phyloP scores from a whole-genome alignment of 805 yeast species.

The Teunomyces stri region DNA sequence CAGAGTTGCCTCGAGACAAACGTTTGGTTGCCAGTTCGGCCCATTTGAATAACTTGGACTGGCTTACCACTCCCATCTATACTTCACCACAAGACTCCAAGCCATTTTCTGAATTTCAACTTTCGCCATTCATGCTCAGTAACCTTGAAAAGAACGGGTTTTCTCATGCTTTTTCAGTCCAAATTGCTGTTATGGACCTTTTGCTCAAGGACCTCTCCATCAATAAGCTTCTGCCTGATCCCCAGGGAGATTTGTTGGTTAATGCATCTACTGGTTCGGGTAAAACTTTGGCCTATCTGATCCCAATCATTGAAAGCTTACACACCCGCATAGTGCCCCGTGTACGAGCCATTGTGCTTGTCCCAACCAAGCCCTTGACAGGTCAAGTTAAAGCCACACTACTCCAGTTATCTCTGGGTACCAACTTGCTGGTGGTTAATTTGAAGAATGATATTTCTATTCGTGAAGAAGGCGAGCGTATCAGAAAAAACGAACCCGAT shows the following conservation, averaged over 20 bases:
- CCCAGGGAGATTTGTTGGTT: constrained; percentile 75
- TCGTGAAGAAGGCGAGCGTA: constrained; percentile 61
- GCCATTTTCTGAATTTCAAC: constrained; percentile 49
- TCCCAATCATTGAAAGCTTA: constrained; percentile 77
- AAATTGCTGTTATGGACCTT: constrained; percentile 60
- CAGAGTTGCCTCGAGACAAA: constrained; percentile 58
- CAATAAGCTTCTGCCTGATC: constrained; percentile 46
- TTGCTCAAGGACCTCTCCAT: constrained; percentile 43
- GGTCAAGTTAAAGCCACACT: constrained; percentile 75
- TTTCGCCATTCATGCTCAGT: constrained; percentile 41
- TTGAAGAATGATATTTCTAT: constrained; percentile 51
- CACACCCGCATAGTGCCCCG: constrained; percentile 64
- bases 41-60: constrained; percentile 44
- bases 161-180: constrained; percentile 71
- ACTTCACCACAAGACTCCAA: constrained; percentile 46
- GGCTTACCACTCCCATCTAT: constrained; percentile 67
- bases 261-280: constrained; percentile 97
- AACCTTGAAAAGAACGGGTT: constrained; percentile 51
- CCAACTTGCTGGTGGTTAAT: constrained; percentile 61
- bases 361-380: constrained; percentile 88
- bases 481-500: constrained; percentile 55
- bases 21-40: constrained; percentile 27
- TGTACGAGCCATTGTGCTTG: constrained; percentile 71
- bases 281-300: constrained; percentile 82
- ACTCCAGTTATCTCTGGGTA: constrained; percentile 58